Conservation (phyloP, 2,329 filamentous ascomycete genomes). For the Thermothelomyces thermophilus region DNA sequence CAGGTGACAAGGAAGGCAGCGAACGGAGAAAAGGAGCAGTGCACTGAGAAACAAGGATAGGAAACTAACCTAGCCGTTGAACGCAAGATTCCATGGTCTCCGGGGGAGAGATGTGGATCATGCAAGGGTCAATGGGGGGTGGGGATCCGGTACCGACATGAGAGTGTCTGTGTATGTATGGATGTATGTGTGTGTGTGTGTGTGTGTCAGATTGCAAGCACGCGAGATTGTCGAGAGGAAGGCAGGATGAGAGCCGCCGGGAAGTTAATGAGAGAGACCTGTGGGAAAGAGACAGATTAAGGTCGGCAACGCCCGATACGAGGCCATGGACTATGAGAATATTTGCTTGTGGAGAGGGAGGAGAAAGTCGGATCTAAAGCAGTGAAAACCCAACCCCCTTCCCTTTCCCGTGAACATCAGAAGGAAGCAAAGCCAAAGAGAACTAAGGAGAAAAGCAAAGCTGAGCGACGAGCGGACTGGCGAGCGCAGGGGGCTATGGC, state of each 20-base stretch:
- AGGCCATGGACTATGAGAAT: neutral
- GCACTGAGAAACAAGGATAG: conserved; percentile 19
- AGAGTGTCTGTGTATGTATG: neutral
- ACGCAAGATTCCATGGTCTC: conserved; percentile 26
- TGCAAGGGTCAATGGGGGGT: conserved; percentile 23
- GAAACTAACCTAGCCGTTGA: conserved; percentile 24
- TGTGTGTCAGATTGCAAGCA: conserved; percentile 18
- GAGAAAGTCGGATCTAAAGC: neutral
- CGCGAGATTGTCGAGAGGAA: conserved; percentile 7
- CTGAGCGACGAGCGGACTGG: neutral
- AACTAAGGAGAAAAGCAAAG: conserved; percentile 18
- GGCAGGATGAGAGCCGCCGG: neutral
- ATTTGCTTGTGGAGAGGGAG: neutral
- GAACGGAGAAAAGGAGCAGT: conserved; percentile 12
- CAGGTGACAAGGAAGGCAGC: conserved; percentile 12
- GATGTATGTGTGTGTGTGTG: neutral
- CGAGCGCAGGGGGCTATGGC: conserved; percentile 5
- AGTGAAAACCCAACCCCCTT: conserved; percentile 2
- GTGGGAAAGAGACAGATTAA: neutral
- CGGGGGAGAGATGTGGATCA: conserved; percentile 21
- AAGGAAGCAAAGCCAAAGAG: conserved; percentile 4
- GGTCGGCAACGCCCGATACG: neutral
- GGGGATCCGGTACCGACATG: conserved; percentile 13
- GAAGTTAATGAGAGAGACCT: neutral
- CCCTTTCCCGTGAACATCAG: conserved; percentile 10